Conservation (phyloP, 2,329 filamentous ascomycete species). For the Stylonectria norvegica region DNA sequence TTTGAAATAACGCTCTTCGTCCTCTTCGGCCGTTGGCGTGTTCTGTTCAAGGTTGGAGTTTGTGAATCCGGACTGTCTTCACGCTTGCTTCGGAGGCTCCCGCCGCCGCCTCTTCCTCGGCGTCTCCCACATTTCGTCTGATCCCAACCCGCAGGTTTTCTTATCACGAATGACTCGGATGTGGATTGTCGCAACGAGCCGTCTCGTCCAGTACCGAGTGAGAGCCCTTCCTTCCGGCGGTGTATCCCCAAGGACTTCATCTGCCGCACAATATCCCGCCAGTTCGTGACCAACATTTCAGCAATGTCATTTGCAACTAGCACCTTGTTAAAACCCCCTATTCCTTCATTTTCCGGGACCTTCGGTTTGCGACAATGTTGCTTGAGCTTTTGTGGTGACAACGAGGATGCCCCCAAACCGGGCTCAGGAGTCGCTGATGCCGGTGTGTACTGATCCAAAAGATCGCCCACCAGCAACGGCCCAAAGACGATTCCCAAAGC, state of each 20-base stretch:
- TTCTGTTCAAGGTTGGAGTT: slow-evolving; percentile 30
- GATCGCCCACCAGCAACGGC: slow-evolving; percentile 58
- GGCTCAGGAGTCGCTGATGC: slow-evolving; percentile 40
- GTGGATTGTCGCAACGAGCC: slow-evolving; percentile 35
- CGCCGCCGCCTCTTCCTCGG: slow-evolving; percentile 7
- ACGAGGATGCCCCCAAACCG: slow-evolving; percentile 42
- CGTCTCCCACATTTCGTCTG: slow-evolving; percentile 16
- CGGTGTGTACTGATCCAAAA: slow-evolving; percentile 50
- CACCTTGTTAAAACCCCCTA: slow-evolving; percentile 60
- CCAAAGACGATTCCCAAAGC: slow-evolving; percentile 64
- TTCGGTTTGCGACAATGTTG: slow-evolving; percentile 24
- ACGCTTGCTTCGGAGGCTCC: slow-evolving; percentile 1
- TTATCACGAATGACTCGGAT: slow-evolving; percentile 40
- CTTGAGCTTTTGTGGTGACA: slow-evolving; percentile 40
- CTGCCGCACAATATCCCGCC: slow-evolving; percentile 61
- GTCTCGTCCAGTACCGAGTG: slow-evolving; percentile 10
- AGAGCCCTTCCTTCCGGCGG: slow-evolving; percentile 18
- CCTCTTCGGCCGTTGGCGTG: slow-evolving; percentile 20
- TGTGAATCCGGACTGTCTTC: slow-evolving; percentile 36
- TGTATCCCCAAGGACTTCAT: slow-evolving; percentile 47
- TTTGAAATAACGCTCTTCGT: slow-evolving; percentile 21
- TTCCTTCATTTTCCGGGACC: slow-evolving; percentile 23
- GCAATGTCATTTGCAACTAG: slow-evolving; percentile 56
- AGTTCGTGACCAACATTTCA: slow-evolving; percentile 64
- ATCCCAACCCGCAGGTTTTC: slow-evolving; percentile 36